Conservation (phyloP, 2,329 filamentous ascomycete genomes). For the Colletotrichum zoysiae region DNA sequence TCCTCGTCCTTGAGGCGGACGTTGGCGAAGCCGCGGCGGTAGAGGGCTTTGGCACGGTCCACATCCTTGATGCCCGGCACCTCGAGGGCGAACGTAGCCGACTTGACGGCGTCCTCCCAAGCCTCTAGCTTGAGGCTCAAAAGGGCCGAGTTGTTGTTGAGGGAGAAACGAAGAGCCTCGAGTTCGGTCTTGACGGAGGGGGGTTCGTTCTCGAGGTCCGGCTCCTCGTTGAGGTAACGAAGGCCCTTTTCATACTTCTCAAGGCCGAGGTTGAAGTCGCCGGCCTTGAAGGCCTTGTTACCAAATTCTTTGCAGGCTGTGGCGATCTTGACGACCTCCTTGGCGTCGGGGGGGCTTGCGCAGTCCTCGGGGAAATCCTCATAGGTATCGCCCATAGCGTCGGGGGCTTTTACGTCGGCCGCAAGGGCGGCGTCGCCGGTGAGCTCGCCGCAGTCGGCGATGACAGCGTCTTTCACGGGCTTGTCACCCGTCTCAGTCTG, state of each 20-base stretch:
- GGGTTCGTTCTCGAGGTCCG: conserved; percentile 78
- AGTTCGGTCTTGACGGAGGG: conserved; percentile 76
- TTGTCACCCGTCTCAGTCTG: conserved; percentile 82
- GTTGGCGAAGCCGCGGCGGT: conserved; percentile 82
- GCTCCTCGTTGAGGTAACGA: conserved; percentile 89
- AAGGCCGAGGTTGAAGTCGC: conserved; percentile 77
- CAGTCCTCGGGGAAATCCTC: conserved; percentile 97
- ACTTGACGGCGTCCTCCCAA: conserved; percentile 77
- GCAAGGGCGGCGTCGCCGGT: conserved; percentile 76
- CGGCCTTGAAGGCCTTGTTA: conserved; percentile 90
- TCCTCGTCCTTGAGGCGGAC: conserved; percentile 88
- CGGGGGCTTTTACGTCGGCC: conserved; percentile 76
- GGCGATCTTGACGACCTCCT: conserved; percentile 82
- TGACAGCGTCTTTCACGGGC: conserved; percentile 78
- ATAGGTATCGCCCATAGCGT: conserved; percentile 89
- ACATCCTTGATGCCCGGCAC: conserved; percentile 74
- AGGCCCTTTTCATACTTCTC: conserved; percentile 96
- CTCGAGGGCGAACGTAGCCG: conserved; percentile 80
- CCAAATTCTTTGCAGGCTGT: conserved; percentile 90
- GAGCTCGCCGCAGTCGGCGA: conserved; percentile 89
- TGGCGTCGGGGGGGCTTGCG: conserved; percentile 70
- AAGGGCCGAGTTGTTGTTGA: conserved; percentile 91
- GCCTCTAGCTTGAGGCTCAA: conserved; percentile 83
- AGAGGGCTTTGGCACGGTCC: conserved; percentile 91
- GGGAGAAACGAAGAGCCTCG: conserved; percentile 78